Evolutionary conservation across 2,329 filamentous ascomycete genomes (phyloP), one percentile per base, ranked within the genome.

Genomic region (Aspergillus niger): DNA sequence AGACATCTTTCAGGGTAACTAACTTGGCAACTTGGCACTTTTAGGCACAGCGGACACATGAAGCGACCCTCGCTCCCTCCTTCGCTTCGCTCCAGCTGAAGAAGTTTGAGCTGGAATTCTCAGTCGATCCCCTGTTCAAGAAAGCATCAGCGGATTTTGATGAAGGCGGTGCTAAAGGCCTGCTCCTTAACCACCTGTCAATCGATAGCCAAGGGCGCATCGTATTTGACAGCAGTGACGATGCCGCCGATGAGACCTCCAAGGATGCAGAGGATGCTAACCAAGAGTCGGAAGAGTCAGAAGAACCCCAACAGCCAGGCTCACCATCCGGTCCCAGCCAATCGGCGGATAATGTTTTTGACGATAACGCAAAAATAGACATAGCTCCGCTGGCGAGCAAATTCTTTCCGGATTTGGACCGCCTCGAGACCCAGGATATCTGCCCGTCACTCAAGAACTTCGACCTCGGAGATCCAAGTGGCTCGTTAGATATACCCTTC

Each of bases 91-190:
- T 99, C 57, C 92, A 97, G 74, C 83, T 98, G 69, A 99, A 99
- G 79, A 99, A 98, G 77, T 93, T 99, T 71, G 95, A 99, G 69
- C 84, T 98, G 48, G 95, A 99, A 72, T 97, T 99, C 67, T 89
- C 93, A 0, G 94, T 99, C 5, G 95, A 99, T 72, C 95, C 95
- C 2, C 80, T 99, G n/a, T 99, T 99, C 85, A 99, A 99, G 74
- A 99, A 99, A 73, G 94, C 94, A 0, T 96, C 94, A 5, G 95
- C 95, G 47, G 95, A 99, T 79, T 99, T 99, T 67, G 95, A 99
- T 73, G 95, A 99, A 79, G 95, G 95, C 20, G 95, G 95, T 59
- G 95, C 95, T 59, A 99, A 98, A 77, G 95, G 95, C 20, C 82
- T 99, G 44, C 83, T 99, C 20, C 84, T 99, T 32, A 99, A 99